phyloP scores from a whole-genome alignment of 371 early-diverging fungal species.

The Apophysomyces sp. region DNA sequence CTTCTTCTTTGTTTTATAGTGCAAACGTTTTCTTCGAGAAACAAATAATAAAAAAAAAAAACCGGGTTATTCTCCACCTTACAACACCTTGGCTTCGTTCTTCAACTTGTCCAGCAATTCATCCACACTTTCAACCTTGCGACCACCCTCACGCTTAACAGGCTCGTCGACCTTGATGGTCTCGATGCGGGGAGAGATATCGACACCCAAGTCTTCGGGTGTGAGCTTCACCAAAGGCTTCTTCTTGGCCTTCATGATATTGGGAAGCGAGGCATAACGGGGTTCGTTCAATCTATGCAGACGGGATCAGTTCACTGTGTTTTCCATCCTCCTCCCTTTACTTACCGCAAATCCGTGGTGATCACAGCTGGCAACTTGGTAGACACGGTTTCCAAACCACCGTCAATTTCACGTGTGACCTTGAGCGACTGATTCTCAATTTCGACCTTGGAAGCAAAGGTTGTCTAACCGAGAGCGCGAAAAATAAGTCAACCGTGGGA shows the following conservation, averaged over 20 bases:
- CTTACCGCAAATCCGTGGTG: constrained; percentile 95
- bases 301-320: neutral
- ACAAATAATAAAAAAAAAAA: neutral
- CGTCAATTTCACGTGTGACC: constrained; percentile 96
- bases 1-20: neutral
- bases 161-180: constrained; percentile 93
- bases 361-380: constrained; percentile 88
- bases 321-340: neutral
- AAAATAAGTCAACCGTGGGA: constrained; percentile 17
- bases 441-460: constrained; percentile 96
- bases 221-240: constrained; percentile 88
- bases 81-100: constrained; percentile 59
- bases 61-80: constrained; percentile 9
- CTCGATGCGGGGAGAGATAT: constrained; percentile 81
- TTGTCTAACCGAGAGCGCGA: constrained; percentile 59
- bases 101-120: constrained; percentile 89
- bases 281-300: constrained; percentile 88
- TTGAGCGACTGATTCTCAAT: constrained; percentile 67
- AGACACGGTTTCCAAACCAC: constrained; percentile 93
- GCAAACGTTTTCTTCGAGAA: neutral
- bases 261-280: constrained; percentile 91
- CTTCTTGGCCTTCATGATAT: constrained; percentile 99
- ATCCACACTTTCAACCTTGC: constrained; percentile 93
- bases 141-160: constrained; percentile 91
- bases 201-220: constrained; percentile 83